These are phyloP conservation scores for Aurinia saxatilis DNA, from an alignment of 345 rosid species.

Conservation along the genomic window DNA sequence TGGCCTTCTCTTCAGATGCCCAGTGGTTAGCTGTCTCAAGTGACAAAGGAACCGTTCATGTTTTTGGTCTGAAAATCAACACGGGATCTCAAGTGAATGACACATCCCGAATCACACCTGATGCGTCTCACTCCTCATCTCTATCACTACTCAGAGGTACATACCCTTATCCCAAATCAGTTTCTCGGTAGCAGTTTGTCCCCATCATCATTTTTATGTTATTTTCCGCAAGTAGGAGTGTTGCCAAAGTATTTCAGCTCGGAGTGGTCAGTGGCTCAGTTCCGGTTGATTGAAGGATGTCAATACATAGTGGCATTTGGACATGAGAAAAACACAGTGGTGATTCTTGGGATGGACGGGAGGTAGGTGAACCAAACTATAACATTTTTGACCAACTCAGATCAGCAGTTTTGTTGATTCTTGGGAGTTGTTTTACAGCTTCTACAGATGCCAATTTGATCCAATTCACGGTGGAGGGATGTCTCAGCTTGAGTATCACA, in stretches of 20 bases:
- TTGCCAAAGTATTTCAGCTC: slow-evolving; percentile 95
- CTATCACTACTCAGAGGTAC: slow-evolving; percentile 78
- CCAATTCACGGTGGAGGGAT: slow-evolving; percentile 89
- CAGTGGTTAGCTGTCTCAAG: slow-evolving; percentile 97
- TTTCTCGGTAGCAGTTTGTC: neutral
- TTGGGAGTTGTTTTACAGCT: slow-evolving; percentile 41
- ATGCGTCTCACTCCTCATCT: slow-evolving; percentile 33
- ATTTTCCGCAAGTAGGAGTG: slow-evolving; percentile 47
- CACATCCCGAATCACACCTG: slow-evolving; percentile 29
- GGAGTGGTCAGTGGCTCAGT: slow-evolving; percentile 96
- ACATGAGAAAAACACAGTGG: slow-evolving; percentile 76
- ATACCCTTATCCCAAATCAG: neutral
- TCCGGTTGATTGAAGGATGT: slow-evolving; percentile 77
- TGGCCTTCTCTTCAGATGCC: slow-evolving; percentile 85
- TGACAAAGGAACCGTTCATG: slow-evolving; percentile 97
- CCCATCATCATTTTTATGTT: neutral
- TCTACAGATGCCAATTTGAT: slow-evolving; percentile 86
- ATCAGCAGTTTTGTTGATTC: too few species aligned
- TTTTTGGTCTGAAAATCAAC: slow-evolving; percentile 78
- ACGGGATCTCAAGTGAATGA: slow-evolving; percentile 49
- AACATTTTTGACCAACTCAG: too few species aligned
- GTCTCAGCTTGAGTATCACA: slow-evolving; percentile 77
- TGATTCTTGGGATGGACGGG: slow-evolving; percentile 93
- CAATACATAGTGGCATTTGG: slow-evolving; percentile 87
- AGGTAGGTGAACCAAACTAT: slow-evolving; percentile 39